Percentiles rank a stretch among this genome's conserved stretches.
These are phyloP conservation scores for Eutrema yunnanense DNA, from an alignment of 345 rosid species.

Conservation along the genomic window DNA sequence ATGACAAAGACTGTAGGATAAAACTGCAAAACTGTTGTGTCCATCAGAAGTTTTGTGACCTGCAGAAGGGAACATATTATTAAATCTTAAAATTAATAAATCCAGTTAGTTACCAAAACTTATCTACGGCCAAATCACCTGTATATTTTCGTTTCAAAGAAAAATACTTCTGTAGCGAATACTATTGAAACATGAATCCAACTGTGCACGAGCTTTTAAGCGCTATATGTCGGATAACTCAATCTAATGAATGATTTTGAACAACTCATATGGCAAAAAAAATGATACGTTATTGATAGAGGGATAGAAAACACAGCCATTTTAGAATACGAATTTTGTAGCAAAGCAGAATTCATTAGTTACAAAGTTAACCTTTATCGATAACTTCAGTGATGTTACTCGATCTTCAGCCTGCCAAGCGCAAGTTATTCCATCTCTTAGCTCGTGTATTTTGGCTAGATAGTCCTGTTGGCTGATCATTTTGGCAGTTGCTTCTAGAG, in stretches of 20 bases:
- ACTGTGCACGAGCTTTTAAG: background rate
- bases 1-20: slow-evolving; percentile 89
- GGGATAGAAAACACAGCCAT: background rate
- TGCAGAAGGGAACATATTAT: slow-evolving; percentile 30
- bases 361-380: slow-evolving; percentile 54
- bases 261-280: background rate
- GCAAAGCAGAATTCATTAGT: slow-evolving; percentile 6
- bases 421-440: slow-evolving; percentile 63
- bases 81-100: background rate
- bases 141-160: background rate
- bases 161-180: background rate
- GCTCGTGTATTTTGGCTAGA: slow-evolving; percentile 55
- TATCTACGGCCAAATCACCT: background rate
- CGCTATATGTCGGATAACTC: background rate
- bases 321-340: background rate
- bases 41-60: slow-evolving; percentile 91
- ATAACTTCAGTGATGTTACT: slow-evolving; percentile 69
- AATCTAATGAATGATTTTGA: background rate
- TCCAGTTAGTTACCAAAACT: background rate
- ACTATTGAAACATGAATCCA: too few relatives aligned
- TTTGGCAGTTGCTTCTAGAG: slow-evolving; percentile 43
- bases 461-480: slow-evolving; percentile 66
- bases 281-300: background rate
- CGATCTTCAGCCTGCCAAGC: slow-evolving; percentile 83
- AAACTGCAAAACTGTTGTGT: slow-evolving; percentile 79